Conservation (phyloP, 345 rosid species). For the Stellera chamaejasme region DNA sequence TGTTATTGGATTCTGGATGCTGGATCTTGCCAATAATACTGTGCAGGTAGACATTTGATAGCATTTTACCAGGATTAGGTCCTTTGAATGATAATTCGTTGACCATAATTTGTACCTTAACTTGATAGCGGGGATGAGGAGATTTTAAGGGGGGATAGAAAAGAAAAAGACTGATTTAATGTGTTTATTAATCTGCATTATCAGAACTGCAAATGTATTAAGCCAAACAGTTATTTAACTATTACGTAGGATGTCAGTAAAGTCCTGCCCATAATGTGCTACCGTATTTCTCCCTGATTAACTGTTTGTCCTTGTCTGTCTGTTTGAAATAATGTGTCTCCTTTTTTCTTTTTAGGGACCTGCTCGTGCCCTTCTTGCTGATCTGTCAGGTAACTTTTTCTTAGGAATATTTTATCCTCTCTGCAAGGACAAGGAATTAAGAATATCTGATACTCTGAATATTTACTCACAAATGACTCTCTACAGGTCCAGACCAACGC, state of each 20-base stretch:
- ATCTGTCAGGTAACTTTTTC: constrained; percentile 52
- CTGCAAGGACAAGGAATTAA: constrained; percentile 2
- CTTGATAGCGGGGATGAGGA: no score
- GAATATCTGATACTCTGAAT: not conserved
- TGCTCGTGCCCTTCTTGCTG: constrained; percentile 97
- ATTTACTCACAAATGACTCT: constrained; percentile 1
- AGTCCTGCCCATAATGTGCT: no score
- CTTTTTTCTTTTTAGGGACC: constrained; percentile 56
- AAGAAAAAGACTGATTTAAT: constrained; percentile 4
- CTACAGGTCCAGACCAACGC: constrained; percentile 84
- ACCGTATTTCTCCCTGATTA: not conserved
- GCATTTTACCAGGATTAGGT: not conserved
- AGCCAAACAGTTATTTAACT: no score
- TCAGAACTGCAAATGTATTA: no score
- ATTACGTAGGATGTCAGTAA: no score
- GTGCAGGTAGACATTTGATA: constrained; percentile 57
- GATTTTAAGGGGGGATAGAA: not conserved
- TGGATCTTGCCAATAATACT: constrained; percentile 96
- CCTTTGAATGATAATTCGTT: not conserved
- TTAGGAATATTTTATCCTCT: not conserved
- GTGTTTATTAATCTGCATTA: not conserved
- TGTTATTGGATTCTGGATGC: constrained; percentile 92
- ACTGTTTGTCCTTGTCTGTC: not conserved
- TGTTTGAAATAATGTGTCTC: constrained; percentile 13
- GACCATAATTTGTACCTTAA: no score